Evolutionary conservation across 495 filamentous ascomycete species (phyloP), one percentile per base, ranked within the genome.

Genomic region (Talaromyces wortmannii): DNA sequence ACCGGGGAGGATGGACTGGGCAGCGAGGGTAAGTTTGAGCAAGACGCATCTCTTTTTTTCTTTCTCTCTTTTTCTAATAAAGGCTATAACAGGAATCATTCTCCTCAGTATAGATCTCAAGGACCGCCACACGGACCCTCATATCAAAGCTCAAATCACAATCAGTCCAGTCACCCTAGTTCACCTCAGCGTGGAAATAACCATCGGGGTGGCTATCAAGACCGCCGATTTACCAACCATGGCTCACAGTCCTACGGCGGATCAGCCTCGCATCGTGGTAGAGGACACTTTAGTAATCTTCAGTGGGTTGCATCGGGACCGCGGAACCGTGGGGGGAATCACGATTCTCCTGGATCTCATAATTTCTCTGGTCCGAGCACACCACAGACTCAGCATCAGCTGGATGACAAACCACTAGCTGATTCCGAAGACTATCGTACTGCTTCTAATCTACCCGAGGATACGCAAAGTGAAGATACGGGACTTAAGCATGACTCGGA

Each of bases 401-500:
- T 51, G 59, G 40, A 32, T 4, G 52, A 53, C 1, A 23, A 32
- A 29, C 30, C 29, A 33, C 16, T 18, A 18, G 15, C 42, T n/a
- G 42, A 31, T 15, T 30, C 42, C 12, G 36, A 33, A 7, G 36
- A 53, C 8, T 29, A 46, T 12, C 23, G 31, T 31, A 30, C 0
- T 53, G 31, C 52, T 23, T 13, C 36, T 10, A 40, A 82, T 55
- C 80, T 78, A 12, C 76, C 83, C 2, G 85, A 86, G 52, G 84
- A 87, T 60, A 62, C 82, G 12, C 82, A 83, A 50, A 76, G 77
- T 30, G 87, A 89, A 62, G 83, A 88, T 61, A 70, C 83, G 57
- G 66, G 68, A 13, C 57, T 67, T 10, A 72, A 71, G 52, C 77
- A 73, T 5, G 63, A 45, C 7, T 55, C 60, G 5, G 66, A 69